A percentile compares a stretch with the other conserved stretches of the same genome.
Evolutionary conservation across 768 basidiomycete genomes (phyloP).

Genomic region (Podaxis carcinomalis): DNA sequence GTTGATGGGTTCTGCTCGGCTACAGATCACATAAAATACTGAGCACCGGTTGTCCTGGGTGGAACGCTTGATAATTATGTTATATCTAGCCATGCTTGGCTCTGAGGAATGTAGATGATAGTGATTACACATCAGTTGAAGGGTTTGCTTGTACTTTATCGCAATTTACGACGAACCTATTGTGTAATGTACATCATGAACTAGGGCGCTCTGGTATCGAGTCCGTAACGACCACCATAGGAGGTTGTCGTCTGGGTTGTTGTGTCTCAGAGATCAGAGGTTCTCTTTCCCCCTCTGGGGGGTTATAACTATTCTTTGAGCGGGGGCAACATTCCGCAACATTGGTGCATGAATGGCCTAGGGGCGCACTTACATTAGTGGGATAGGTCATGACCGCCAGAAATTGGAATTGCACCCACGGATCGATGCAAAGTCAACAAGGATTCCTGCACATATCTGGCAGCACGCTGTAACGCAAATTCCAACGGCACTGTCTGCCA

Average conservation of each 20-base stretch:
- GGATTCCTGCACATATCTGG: slow-evolving; percentile 32
- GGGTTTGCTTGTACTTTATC: background rate
- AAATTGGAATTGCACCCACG: slow-evolving; percentile 21
- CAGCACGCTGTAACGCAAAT: slow-evolving; percentile 26
- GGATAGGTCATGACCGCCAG: background rate
- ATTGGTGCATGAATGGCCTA: slow-evolving; percentile 35
- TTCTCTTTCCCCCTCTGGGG: slow-evolving; percentile 21
- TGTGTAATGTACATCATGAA: slow-evolving; percentile 1
- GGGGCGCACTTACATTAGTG: background rate
- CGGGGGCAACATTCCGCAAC: slow-evolving; percentile 23
- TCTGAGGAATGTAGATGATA: too few species aligned
- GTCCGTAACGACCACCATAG: background rate
- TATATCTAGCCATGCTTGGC: too few species aligned
- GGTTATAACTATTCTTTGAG: background rate
- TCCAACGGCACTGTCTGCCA: slow-evolving; percentile 26
- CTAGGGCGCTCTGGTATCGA: background rate
- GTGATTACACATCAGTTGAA: background rate
- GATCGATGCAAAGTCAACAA: slow-evolving; percentile 34
- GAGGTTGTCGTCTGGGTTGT: slow-evolving; percentile 15
- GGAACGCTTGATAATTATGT: too few species aligned
- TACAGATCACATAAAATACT: too few species aligned
- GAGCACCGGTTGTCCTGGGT: too few species aligned
- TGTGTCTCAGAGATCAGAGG: slow-evolving; percentile 22
- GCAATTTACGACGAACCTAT: background rate
- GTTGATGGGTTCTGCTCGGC: too few species aligned